Percentiles rank a stretch among this genome's conserved stretches.
These are phyloP conservation scores for Phoma sp. DNA, from an alignment of 2,329 filamentous ascomycete species.

Conservation along the genomic window DNA sequence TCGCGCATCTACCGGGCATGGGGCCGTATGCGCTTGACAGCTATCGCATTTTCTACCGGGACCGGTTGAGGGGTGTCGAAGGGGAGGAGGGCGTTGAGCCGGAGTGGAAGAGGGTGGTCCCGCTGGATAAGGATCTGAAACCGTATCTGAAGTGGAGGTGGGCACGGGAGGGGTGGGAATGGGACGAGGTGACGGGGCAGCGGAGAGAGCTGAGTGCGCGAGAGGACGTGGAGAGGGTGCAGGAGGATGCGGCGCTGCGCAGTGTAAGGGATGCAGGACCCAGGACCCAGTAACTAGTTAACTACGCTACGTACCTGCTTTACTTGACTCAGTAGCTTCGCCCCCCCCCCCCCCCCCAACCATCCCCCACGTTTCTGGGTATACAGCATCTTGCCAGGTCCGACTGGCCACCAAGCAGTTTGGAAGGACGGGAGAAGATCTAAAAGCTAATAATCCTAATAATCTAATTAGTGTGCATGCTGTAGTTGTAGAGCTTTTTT, in stretches of 20 bases:
- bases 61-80: slow-evolving; percentile 68
- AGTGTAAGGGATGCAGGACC: not conserved
- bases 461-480: no score
- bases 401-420: no score
- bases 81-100: slow-evolving; percentile 65
- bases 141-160: slow-evolving; percentile 91
- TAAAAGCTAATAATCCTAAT: no score
- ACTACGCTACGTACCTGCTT: not conserved
- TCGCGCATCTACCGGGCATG: slow-evolving; percentile 78
- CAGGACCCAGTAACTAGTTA: no score
- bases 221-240: not conserved
- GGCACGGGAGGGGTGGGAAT: slow-evolving; percentile 58
- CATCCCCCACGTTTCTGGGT: no score
- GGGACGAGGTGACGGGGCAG: slow-evolving; percentile 11
- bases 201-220: not conserved
- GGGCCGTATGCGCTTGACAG: slow-evolving; percentile 83
- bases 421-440: no score
- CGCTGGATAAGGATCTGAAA: slow-evolving; percentile 85
- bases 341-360: no score
- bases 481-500: no score
- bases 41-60: slow-evolving; percentile 92
- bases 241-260: not conserved
- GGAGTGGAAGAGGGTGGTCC: slow-evolving; percentile 88
- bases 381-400: no score
- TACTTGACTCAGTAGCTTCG: not conserved